Evolutionary conservation across 2,329 filamentous ascomycete genomes (phyloP).

Genomic region (Plectosphaerella sp.): DNA sequence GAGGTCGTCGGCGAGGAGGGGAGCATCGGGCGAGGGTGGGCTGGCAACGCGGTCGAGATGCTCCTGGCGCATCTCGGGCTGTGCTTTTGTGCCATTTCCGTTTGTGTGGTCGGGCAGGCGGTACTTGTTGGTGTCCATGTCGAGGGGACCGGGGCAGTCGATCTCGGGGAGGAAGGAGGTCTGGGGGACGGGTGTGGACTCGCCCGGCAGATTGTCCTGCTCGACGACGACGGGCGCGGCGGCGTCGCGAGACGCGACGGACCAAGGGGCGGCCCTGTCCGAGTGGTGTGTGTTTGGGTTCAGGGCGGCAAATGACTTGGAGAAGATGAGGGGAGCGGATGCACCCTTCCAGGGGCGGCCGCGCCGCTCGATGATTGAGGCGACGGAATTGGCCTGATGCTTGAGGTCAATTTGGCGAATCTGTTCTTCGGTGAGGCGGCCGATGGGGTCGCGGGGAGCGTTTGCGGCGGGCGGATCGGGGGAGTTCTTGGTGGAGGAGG

Average conservation of each 20-base stretch:
- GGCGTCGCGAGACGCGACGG: constrained; percentile 16
- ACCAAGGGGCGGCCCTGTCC: constrained; percentile 1
- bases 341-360: constrained; percentile 70
- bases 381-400: constrained; percentile 51
- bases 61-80: constrained; percentile 51
- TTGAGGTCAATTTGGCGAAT: constrained; percentile 65
- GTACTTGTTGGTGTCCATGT: constrained; percentile 72
- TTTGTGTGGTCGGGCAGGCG: constrained; percentile 66
- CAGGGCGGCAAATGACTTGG: constrained; percentile 7
- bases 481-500: constrained; percentile 28
- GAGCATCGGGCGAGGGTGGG: constrained; percentile 27
- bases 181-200: constrained; percentile 8
- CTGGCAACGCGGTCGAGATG: constrained; percentile 48
- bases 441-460: constrained; percentile 45
- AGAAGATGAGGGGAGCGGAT: constrained; percentile 48
- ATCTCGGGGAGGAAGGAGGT: constrained; percentile 45
- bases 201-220: neutral
- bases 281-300: neutral
- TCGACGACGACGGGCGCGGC: constrained; percentile 14
- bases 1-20: constrained; percentile 16
- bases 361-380: constrained; percentile 54
- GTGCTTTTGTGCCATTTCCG: constrained; percentile 62
- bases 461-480: constrained; percentile 14
- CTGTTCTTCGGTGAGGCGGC: constrained; percentile 66
- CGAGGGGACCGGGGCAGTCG: constrained; percentile 43